These are phyloP conservation scores for Penicillium sp. DNA, from an alignment of 2,329 filamentous ascomycete species.

Conservation along the genomic window DNA sequence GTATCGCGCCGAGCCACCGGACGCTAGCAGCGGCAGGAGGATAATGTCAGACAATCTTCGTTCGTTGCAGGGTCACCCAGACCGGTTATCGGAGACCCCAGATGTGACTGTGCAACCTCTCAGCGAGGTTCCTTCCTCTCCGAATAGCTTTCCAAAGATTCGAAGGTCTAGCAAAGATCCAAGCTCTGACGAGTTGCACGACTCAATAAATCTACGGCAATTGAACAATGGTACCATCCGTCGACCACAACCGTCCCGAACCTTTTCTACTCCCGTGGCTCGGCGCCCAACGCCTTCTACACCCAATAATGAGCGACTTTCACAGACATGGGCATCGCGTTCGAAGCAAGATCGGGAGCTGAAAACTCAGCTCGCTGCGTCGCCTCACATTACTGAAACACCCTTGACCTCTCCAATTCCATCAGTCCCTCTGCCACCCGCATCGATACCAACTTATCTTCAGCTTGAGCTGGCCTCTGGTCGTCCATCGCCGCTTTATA, in stretches of 20 bases:
- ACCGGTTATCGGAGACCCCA: constrained; percentile 9
- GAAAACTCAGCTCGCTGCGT: constrained; percentile 27
- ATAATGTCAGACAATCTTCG: constrained; percentile 23
- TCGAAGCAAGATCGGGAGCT: constrained; percentile 38
- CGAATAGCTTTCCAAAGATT: constrained; percentile 18
- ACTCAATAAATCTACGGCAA: constrained; percentile 9
- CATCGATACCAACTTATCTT: constrained; percentile 66
- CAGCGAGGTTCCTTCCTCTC: constrained; percentile 28
- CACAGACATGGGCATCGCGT: constrained; percentile 35
- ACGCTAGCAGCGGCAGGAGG: constrained; percentile 23
- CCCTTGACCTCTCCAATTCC: constrained; percentile 50
- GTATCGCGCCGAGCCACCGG: constrained; percentile 40
- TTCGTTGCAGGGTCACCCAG: neutral
- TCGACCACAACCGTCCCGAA: constrained; percentile 33
- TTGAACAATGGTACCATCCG: constrained; percentile 23
- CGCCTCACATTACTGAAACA: constrained; percentile 32
- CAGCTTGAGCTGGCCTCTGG: constrained; percentile 64
- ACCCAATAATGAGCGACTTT: constrained; percentile 32
- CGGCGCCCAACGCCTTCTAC: constrained; percentile 32
- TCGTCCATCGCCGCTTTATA: constrained; percentile 63
- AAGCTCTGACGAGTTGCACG: constrained; percentile 24
- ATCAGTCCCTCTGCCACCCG: constrained; percentile 59
- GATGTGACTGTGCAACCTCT: constrained; percentile 22
- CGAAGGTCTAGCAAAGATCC: constrained; percentile 27
- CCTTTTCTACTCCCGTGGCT: constrained; percentile 39